Conservation (phyloP, 1,284 basidiomycete genomes). For the Ustilago esculenta region DNA sequence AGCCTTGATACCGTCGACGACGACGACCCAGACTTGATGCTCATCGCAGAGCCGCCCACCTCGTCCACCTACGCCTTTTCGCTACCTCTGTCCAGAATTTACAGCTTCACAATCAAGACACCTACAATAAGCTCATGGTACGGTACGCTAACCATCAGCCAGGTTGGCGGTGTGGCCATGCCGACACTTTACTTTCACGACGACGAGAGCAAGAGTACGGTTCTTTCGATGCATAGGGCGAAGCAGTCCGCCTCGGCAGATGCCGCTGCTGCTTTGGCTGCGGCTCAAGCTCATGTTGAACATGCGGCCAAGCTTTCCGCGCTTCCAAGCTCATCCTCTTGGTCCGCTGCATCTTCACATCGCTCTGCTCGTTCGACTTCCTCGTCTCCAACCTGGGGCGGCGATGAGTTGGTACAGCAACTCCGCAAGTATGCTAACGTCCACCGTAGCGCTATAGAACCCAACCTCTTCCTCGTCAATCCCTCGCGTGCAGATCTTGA, state of each 20-base stretch:
- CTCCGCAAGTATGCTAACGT: conserved; percentile 74
- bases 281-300: conserved; percentile 46
- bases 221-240: conserved; percentile 43
- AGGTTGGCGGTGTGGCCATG: conserved; percentile 86
- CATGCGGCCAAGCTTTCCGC: conserved; percentile 11
- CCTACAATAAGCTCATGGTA: conserved; percentile 75
- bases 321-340: conserved; percentile 3
- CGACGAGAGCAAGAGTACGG: conserved; percentile 72
- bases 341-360: conserved; percentile 3
- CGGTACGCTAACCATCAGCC: conserved; percentile 76
- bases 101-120: conserved; percentile 85
- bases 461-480: conserved; percentile 87
- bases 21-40: conserved; percentile 29
- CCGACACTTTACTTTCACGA: conserved; percentile 95
- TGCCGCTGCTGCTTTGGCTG: conserved; percentile 8
- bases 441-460: conserved; percentile 80
- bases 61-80: conserved; percentile 86
- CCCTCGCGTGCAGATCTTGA: conserved; percentile 89
- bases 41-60: conserved; percentile 48
- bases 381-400: conserved; percentile 68
- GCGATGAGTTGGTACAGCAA: conserved; percentile 72
- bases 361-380: conserved; percentile 24
- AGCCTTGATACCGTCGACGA: conserved; percentile 69
- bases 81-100: conserved; percentile 85
- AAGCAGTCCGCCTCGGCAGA: conserved; percentile 16